Evolutionary conservation across 352 stramenopile species (phyloP).

Genomic region (Elongisporangium anandrum): DNA sequence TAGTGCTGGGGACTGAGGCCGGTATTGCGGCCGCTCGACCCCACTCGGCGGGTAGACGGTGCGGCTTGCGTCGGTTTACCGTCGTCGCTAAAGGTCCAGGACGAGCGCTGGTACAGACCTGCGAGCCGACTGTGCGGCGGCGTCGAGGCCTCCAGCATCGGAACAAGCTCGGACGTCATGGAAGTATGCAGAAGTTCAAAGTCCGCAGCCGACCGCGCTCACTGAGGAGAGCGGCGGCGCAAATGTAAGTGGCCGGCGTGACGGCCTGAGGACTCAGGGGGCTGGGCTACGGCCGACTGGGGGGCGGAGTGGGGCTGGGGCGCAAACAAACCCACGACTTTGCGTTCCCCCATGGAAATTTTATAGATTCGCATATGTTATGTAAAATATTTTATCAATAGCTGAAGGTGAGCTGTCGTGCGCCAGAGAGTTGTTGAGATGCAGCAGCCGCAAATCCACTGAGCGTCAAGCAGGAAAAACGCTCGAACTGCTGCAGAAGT

Average conservation of each 20-base stretch:
- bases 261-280: background rate
- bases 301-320: background rate
- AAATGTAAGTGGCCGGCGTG: background rate
- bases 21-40: background rate
- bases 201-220: background rate
- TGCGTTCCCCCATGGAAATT: background rate
- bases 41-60: background rate
- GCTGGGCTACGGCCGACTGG: background rate
- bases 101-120: background rate
- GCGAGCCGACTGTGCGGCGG: background rate
- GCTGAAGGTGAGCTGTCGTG: background rate
- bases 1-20: conserved; percentile 3
- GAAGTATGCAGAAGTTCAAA: background rate
- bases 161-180: background rate
- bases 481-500: no score
- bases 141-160: background rate
- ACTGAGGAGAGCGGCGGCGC: background rate
- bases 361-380: background rate
- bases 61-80: background rate
- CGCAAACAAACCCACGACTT: background rate
- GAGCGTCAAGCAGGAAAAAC: no score
- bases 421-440: no score
- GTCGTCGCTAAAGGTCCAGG: background rate
- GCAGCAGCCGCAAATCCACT: no score
- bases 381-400: background rate